Conservation (phyloP, 345 rosid species). For the Anastatica hierochuntica region DNA sequence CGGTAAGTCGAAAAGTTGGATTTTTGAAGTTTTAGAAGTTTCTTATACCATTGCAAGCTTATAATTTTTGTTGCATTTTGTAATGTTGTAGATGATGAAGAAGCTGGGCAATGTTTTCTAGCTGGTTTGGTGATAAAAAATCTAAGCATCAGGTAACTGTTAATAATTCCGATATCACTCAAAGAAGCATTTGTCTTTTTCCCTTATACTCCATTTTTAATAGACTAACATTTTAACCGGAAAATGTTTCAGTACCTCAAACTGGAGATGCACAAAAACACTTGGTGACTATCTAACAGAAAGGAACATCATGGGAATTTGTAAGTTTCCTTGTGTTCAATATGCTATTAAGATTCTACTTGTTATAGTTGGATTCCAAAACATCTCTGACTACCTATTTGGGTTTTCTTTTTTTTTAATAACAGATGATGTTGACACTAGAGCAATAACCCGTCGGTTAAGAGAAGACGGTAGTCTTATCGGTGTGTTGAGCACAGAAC, state of each 20-base stretch:
- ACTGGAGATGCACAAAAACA: constrained; percentile 75
- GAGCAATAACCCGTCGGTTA: constrained; percentile 87
- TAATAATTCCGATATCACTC: not conserved
- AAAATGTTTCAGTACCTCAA: constrained; percentile 56
- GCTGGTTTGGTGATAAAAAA: constrained; percentile 87
- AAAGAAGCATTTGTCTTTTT: not conserved
- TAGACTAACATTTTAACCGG: not conserved
- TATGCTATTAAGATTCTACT: not conserved
- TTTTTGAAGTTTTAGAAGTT: not conserved
- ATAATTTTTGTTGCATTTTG: not conserved
- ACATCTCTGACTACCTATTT: no score
- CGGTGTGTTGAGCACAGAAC: constrained; percentile 90
- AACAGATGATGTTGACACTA: constrained; percentile 88
- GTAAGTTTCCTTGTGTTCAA: constrained; percentile 7
- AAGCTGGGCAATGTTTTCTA: constrained; percentile 74
- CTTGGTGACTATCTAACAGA: constrained; percentile 77
- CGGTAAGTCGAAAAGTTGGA: constrained; percentile 34
- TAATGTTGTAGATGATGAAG: constrained; percentile 68
- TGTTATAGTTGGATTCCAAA: constrained; percentile 3
- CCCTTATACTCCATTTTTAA: not conserved
- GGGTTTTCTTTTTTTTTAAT: not conserved
- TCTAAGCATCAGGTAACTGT: constrained; percentile 56
- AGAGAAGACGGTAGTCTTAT: constrained; percentile 95
- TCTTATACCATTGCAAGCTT: not conserved
- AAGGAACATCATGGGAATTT: constrained; percentile 85